These are phyloP conservation scores for Pyrenophora graminea DNA, from an alignment of 2,329 filamentous ascomycete species.

Conservation along the genomic window DNA sequence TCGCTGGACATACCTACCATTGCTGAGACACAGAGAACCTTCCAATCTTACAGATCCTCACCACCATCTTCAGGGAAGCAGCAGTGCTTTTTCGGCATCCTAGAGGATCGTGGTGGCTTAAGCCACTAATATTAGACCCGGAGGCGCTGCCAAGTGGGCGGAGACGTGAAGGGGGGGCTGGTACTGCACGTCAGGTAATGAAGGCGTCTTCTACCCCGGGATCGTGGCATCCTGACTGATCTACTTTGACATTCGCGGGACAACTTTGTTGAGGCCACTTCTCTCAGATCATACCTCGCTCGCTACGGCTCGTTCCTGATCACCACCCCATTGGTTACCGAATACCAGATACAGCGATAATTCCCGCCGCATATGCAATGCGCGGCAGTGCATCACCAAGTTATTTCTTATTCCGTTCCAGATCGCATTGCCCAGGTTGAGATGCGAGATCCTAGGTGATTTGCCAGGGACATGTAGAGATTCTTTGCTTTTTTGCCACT, in stretches of 20 bases:
- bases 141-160: too few relatives aligned
- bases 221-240: neutral
- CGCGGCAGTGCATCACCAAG: neutral
- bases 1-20: neutral
- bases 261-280: neutral
- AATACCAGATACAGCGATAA: neutral
- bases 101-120: too few relatives aligned
- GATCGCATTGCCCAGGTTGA: neutral
- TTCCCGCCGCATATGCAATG: conserved; percentile 1
- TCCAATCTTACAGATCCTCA: too few relatives aligned
- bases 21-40: too few relatives aligned
- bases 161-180: too few relatives aligned
- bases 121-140: too few relatives aligned
- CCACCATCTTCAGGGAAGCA: too few relatives aligned
- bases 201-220: neutral
- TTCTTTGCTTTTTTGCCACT: conserved; percentile 5
- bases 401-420: neutral
- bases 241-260: neutral
- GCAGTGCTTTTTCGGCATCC: too few relatives aligned
- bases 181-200: too few relatives aligned
- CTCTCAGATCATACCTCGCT: conserved; percentile 17
- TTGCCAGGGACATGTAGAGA: neutral
- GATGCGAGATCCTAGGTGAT: neutral
- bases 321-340: conserved; percentile 5
- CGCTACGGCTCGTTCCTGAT: conserved; percentile 9